phyloP scores from a whole-genome alignment of 305 asterid species.

The Solanum hybrid region DNA sequence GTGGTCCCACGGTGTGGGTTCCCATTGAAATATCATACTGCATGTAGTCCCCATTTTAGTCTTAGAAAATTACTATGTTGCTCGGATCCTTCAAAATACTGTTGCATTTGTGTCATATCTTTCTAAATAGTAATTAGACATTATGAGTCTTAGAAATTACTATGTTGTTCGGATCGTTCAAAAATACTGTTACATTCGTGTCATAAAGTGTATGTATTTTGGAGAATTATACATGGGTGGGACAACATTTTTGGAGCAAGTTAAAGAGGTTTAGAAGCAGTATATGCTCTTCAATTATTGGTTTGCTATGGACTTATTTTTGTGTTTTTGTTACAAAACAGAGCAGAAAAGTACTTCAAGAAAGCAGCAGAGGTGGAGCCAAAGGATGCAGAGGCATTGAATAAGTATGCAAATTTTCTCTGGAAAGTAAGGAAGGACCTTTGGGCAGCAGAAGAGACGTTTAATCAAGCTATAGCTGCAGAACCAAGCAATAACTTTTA shows the following conservation, averaged over 20 bases:
- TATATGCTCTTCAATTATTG: not conserved
- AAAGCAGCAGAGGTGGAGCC: constrained; percentile 67
- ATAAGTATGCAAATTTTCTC: constrained; percentile 74
- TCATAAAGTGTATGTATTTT: not conserved
- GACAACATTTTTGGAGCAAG: not conserved
- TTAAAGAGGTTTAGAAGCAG: not conserved
- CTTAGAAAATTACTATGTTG: not conserved
- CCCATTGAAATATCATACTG: not conserved
- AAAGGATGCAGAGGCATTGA: constrained; percentile 80
- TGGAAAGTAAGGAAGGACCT: constrained; percentile 70
- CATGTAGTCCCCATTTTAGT: not conserved
- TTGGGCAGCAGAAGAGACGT: constrained; percentile 83
- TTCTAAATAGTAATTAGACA: not conserved
- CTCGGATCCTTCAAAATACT: not conserved
- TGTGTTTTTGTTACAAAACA: constrained; percentile 21
- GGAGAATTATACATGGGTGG: not conserved
- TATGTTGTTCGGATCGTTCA: not conserved
- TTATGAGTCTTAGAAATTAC: not conserved
- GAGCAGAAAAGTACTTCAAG: constrained; percentile 91
- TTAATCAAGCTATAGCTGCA: constrained; percentile 61
- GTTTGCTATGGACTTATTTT: not conserved
- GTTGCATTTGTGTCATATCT: not conserved
- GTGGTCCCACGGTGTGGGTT: not conserved
- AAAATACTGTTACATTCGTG: not conserved
- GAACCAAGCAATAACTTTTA: constrained; percentile 72